phyloP scores from a whole-genome alignment of 106 monocot genomes.

The Dendrobium catenatum region DNA sequence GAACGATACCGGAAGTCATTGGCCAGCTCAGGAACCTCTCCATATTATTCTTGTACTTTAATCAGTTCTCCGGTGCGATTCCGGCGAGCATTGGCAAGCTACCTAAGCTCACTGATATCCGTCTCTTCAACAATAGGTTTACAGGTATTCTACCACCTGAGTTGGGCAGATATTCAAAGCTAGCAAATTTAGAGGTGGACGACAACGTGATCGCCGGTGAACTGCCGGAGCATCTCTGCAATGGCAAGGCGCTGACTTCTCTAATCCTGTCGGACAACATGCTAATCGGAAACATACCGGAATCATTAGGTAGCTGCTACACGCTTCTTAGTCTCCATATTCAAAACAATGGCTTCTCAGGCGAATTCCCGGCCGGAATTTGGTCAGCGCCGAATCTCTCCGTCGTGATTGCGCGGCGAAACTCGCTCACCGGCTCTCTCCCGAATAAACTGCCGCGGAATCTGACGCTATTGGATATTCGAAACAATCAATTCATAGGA shows the following conservation, averaged over 20 bases:
- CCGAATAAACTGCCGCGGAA: conserved; percentile 43
- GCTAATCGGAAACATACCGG: conserved; percentile 42
- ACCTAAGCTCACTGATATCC: conserved; percentile 25
- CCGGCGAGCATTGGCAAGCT: conserved; percentile 30
- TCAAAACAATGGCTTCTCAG: conserved; percentile 41
- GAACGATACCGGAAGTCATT: conserved; percentile 32
- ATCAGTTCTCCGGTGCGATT: conserved; percentile 35
- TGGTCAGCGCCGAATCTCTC: conserved; percentile 46
- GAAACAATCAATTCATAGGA: conserved; percentile 50
- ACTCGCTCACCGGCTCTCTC: conserved; percentile 46
- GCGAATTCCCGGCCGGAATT: conserved; percentile 36
- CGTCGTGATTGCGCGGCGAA: conserved; percentile 23
- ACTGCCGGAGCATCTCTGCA: conserved; percentile 43
- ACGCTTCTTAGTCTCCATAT: conserved; percentile 29
- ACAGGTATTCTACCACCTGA: conserved; percentile 31
- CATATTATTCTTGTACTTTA: conserved; percentile 21
- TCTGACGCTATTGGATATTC: conserved; percentile 42
- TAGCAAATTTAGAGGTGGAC: conserved; percentile 39
- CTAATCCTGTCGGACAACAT: conserved; percentile 36
- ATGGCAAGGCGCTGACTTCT: conserved; percentile 7
- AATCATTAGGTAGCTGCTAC: conserved; percentile 29
- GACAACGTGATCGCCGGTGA: conserved; percentile 44
- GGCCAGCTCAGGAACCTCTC: conserved; percentile 24
- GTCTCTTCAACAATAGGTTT: conserved; percentile 38
- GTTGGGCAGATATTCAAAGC: conserved; percentile 33